phyloP scores from a whole-genome alignment of 2,329 filamentous ascomycete genomes.

The Cladosporium sp. region DNA sequence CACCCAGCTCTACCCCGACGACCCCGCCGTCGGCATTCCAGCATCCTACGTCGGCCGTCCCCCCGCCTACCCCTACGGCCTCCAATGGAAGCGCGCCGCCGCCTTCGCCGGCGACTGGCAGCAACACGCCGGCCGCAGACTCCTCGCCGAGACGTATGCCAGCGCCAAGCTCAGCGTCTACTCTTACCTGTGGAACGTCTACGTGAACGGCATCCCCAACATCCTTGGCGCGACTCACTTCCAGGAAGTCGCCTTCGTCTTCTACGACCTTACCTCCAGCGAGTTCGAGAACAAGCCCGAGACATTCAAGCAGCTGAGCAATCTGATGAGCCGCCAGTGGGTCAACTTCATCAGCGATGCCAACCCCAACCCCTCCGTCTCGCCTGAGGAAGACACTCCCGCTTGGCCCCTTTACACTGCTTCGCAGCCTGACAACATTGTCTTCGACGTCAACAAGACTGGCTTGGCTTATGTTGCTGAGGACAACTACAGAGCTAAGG shows the following conservation, averaged over 20 bases:
- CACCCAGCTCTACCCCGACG: conserved; percentile 1
- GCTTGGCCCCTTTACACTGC: not conserved
- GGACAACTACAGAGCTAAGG: conserved; percentile 5
- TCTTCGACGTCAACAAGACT: conserved; percentile 8
- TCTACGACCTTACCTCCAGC: conserved; percentile 25
- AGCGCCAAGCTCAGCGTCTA: conserved; percentile 1
- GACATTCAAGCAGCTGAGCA: not conserved
- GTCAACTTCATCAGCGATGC: conserved; percentile 5
- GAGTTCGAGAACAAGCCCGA: conserved; percentile 8
- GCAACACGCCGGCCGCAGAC: conserved; percentile 6
- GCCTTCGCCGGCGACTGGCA: conserved; percentile 11
- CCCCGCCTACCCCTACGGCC: not conserved
- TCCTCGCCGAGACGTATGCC: conserved; percentile 6
- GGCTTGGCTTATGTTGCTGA: not conserved
- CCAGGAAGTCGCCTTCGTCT: conserved; percentile 52
- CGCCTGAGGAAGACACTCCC: not conserved
- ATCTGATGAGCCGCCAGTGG: conserved; percentile 10
- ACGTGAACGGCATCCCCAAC: conserved; percentile 1
- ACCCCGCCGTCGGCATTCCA: conserved; percentile 4
- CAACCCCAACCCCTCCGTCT: not conserved
- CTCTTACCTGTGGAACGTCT: conserved; percentile 10
- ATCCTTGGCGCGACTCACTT: conserved; percentile 33
- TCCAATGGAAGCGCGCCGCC: conserved; percentile 7
- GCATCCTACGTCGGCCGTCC: not conserved
- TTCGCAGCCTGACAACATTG: conserved; percentile 1